Evolutionary conservation across 2,329 filamentous ascomycete species (phyloP).

Genomic region (Colletotrichum salicis): DNA sequence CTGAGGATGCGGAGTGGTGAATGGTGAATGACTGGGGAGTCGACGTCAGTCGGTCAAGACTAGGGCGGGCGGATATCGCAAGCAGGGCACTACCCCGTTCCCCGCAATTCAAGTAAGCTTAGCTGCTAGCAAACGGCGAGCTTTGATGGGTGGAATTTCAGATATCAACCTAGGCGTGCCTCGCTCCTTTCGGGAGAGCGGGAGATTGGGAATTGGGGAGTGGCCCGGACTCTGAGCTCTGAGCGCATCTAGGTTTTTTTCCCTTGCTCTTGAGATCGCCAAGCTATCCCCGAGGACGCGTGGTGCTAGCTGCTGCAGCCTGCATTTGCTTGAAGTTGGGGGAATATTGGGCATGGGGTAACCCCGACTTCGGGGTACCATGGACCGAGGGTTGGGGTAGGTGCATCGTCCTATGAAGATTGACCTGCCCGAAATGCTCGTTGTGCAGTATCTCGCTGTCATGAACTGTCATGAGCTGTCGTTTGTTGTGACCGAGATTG

Average conservation of each 20-base stretch:
- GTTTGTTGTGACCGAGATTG: neutral
- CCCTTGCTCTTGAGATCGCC: neutral
- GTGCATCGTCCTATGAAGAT: neutral
- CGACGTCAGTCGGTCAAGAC: slow-evolving; percentile 8
- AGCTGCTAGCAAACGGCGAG: slow-evolving; percentile 5
- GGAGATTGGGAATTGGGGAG: slow-evolving; percentile 10
- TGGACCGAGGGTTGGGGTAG: slow-evolving; percentile 7
- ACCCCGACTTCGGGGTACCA: slow-evolving; percentile 19
- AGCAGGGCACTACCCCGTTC: slow-evolving; percentile 19
- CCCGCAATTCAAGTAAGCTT: slow-evolving; percentile 9
- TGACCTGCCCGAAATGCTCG: slow-evolving; percentile 1
- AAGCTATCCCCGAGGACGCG: slow-evolving; percentile 7
- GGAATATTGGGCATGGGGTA: neutral
- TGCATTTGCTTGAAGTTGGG: neutral
- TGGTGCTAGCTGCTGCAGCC: neutral
- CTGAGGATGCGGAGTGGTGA: neutral
- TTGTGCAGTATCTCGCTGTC: neutral
- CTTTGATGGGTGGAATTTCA: slow-evolving; percentile 26
- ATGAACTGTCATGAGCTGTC: neutral
- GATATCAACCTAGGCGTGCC: neutral
- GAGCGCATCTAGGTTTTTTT: slow-evolving; percentile 9
- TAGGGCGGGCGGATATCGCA: neutral
- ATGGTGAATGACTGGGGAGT: too few species aligned
- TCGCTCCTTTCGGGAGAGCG: slow-evolving; percentile 11
- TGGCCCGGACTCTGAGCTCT: neutral